Base-by-base conservation (phyloP, 2,329 filamentous ascomycete genomes). In the Diplocarpon mali region DNA sequence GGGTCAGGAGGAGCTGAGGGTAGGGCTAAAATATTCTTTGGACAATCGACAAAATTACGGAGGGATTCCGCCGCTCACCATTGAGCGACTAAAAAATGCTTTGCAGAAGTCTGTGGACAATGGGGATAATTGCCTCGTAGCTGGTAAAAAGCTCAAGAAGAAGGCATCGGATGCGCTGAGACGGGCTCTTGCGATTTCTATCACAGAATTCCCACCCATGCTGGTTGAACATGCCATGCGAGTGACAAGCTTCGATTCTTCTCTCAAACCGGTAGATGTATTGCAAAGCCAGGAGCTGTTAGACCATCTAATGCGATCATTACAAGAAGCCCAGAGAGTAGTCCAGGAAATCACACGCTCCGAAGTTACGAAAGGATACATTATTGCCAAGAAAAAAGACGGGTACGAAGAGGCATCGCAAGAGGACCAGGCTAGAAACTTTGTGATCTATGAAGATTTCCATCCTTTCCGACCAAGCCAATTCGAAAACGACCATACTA, bases 391-490 rank as follows among this genome's bases (percentile, higher is more conserved):
- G 59, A 65, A 79, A 52, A 69, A 65, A 42, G 57, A 59, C 6
- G 51, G 52, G 1, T 49, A 53, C 11, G 52, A 53, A 6, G 15
- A 62, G 60, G 42, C 55, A 54, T 27, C 59, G 58, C 24, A 62
- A 65, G 9, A 65, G 61, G 20, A 57, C 60, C 7, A 68, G 66
- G 43, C 60, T 65, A 9, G 53, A 24, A 47, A 61, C 57, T 40
- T 56, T 10, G 60, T 92, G 5, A 68, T 94, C 2, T 98, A 95
- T 59, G 85, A 95, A 44, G 92, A 98, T 57, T 96, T 95, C 57
- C 90, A 96, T 55, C 92, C 92, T 0, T 96, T 96, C 62, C 69
- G 83, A 32, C 92, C 92, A 0, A 69, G 73, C 16, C 90, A 96
- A 54, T 84, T 94, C 50, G 76, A 80, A 50, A 70, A 75, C 6